These are phyloP conservation scores for Fusarium liriodendri DNA, from an alignment of 2,329 filamentous ascomycete species.

Conservation along the genomic window DNA sequence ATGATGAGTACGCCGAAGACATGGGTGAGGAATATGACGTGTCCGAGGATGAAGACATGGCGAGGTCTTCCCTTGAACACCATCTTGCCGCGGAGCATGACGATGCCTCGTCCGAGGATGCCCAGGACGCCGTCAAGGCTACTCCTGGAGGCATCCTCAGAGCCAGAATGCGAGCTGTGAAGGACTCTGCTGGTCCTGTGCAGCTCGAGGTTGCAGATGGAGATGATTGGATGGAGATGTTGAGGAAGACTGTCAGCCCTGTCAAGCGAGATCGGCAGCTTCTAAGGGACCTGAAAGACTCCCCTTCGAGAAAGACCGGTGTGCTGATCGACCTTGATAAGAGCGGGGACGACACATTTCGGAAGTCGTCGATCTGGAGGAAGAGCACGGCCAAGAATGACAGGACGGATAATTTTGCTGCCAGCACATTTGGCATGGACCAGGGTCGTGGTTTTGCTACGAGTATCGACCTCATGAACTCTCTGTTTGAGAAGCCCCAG, in stretches of 20 bases:
- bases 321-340: conserved; percentile 44
- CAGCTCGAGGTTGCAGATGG: conserved; percentile 73
- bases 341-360: conserved; percentile 63
- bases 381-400: conserved; percentile 46
- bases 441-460: conserved; percentile 80
- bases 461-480: conserved; percentile 97
- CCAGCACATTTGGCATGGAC: conserved; percentile 48
- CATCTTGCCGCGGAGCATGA: conserved; percentile 82
- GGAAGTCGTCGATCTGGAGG: conserved; percentile 51
- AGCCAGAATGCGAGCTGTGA: conserved; percentile 72
- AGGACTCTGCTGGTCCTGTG: conserved; percentile 67
- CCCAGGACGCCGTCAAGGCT: conserved; percentile 56
- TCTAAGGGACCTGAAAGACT: conserved; percentile 69
- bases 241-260: conserved; percentile 93
- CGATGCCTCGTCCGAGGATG: conserved; percentile 66
- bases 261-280: conserved; percentile 90
- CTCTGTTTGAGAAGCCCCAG: conserved; percentile 82
- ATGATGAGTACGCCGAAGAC: conserved; percentile 66
- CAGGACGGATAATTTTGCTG: conserved; percentile 43
- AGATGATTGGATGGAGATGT: conserved; percentile 92
- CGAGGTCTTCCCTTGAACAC: conserved; percentile 79
- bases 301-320: conserved; percentile 51
- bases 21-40: conserved; percentile 83
- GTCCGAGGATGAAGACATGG: conserved; percentile 77
- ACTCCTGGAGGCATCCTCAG: conserved; percentile 72